Base-by-base conservation (phyloP, 1,139 yeast genomes). In the Candida sp. region DNA sequence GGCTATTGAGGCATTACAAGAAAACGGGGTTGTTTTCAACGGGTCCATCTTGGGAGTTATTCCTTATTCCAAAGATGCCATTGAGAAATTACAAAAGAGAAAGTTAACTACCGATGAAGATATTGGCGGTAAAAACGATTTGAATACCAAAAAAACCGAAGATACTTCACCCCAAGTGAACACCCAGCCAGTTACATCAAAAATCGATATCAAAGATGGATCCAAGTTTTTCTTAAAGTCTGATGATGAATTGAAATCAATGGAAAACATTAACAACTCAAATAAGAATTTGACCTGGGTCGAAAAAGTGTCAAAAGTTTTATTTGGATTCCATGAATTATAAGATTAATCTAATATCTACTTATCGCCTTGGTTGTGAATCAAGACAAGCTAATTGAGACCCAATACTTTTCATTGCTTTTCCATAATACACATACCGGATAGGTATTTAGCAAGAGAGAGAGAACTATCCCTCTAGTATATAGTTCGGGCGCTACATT, bases 1-100 rank as follows among this genome's bases (percentile, higher is more conserved):
- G 9, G 97, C 97, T 1, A 65, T 82, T 23, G 82, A 95, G 44
- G 97, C 98, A 0, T 67, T 90, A 36, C 83, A 84, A 50, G 96
- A 90, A 54, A 88, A 87, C 57, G 95, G 95, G 1, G 66, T 76
- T 19, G 79, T 85, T 2, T 76, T 84, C 53, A 84, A 84, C 43
- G 93, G 90, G 0, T 76, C 79, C 15, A 72, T 85, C 43, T 70
- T 88, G 45, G 96, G 97, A 1, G 93, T 93, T 45, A 81, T 87
- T 15, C 82, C 93, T 35, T 79, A 84, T 61, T 70, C 77, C 41
- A 81, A 78, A 51, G 70, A 70, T 33, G 77, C 83, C 1, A 72
- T 84, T 27, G 91, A 84, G 55, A 81, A 81, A 53, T 64, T 84
- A 44, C 81, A 84, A 25, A 79, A 82, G 38, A 66, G 82, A 47